phyloP scores from a whole-genome alignment of 2,329 filamentous ascomycete species.

The Cercospora sojina region DNA sequence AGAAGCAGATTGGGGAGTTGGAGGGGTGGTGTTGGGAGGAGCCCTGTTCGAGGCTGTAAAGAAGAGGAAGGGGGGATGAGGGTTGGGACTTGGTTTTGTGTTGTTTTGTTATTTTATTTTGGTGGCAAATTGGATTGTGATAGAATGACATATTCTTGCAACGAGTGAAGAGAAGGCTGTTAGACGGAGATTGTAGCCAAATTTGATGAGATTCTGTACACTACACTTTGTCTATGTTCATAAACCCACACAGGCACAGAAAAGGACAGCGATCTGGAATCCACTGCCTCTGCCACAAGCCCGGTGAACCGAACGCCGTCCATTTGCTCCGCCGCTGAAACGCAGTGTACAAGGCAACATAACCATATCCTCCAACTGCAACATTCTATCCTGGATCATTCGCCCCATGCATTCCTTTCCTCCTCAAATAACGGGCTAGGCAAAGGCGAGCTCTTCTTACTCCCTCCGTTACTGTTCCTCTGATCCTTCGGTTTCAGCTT shows the following conservation, averaged over 20 bases:
- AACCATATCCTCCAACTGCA: background rate
- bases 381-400: background rate
- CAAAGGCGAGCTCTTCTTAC: conserved; percentile 9
- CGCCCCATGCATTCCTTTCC: conserved; percentile 31
- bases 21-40: background rate
- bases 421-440: conserved; percentile 32
- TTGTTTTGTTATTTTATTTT: background rate
- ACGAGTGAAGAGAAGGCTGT: background rate
- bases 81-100: background rate
- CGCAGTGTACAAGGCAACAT: background rate
- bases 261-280: background rate
- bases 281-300: background rate
- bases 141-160: too few species aligned
- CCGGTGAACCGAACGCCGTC: background rate
- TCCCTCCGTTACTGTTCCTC: conserved; percentile 2
- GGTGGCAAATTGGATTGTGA: background rate
- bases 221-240: background rate
- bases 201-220: background rate
- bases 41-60: background rate
- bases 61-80: background rate
- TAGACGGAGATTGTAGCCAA: background rate
- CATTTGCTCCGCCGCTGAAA: background rate
- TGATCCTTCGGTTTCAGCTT: conserved; percentile 11
- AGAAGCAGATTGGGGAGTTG: background rate
- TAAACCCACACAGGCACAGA: background rate